A percentile compares a stretch with the other conserved stretches of the same genome.
Evolutionary conservation across 225 moss, liverwort and hornwort species (phyloP).

Genomic region (Lunularia cruciata): DNA sequence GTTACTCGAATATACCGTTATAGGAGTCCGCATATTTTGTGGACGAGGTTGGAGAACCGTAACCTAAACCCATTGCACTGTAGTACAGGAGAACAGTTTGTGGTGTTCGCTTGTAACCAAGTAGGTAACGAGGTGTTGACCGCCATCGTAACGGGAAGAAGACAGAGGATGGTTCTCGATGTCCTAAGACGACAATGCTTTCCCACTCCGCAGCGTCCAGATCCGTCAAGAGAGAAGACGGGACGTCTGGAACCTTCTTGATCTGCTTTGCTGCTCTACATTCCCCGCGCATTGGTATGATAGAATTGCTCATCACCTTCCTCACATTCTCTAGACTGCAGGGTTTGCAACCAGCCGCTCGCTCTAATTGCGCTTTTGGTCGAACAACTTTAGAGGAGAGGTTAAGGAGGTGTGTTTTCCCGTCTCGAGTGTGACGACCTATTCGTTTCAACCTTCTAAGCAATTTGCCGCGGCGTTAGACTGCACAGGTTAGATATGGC

Average conservation of each 20-base stretch:
- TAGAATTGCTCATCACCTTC: not conserved
- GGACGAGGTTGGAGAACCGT: too few species aligned
- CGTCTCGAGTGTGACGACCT: too few species aligned
- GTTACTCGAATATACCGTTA: too few species aligned
- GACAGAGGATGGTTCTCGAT: slow-evolving; percentile 17
- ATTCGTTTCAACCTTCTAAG: not conserved
- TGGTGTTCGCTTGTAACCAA: too few species aligned
- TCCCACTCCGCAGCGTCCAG: not conserved
- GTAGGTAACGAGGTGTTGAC: too few species aligned
- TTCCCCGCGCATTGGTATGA: not conserved
- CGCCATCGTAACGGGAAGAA: too few species aligned
- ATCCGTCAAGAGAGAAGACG: not conserved
- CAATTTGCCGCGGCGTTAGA: not conserved
- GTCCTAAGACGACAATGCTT: not conserved
- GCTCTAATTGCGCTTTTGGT: not conserved
- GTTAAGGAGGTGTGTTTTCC: too few species aligned
- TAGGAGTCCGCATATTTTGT: too few species aligned
- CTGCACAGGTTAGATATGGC: slow-evolving; percentile 43
- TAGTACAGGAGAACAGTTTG: too few species aligned
- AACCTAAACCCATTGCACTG: too few species aligned
- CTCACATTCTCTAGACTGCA: not conserved
- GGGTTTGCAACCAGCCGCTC: not conserved
- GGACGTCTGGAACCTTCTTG: slow-evolving; percentile 21
- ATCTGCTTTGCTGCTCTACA: slow-evolving; percentile 6
- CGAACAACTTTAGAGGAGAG: not conserved